These are phyloP conservation scores for Mycocentrospora acerina DNA, from an alignment of 2,329 filamentous ascomycete species.

Conservation along the genomic window DNA sequence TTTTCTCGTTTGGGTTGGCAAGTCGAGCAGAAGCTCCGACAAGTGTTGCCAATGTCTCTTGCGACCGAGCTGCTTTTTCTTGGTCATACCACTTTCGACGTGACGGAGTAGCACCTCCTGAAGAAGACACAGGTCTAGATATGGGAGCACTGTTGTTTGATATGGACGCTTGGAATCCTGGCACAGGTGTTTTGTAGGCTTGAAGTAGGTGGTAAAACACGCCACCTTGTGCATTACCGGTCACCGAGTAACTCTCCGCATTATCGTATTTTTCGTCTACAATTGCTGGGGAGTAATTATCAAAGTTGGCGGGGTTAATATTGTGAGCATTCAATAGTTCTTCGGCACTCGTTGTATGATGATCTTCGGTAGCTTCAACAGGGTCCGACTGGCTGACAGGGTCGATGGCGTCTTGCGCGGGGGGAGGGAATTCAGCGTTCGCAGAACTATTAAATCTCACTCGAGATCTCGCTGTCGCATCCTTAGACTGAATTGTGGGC, in stretches of 20 bases:
- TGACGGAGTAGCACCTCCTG: constrained; percentile 27
- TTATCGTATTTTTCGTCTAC: constrained; percentile 14
- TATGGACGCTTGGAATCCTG: constrained; percentile 16
- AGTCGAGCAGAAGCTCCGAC: constrained; percentile 31
- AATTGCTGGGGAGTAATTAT: constrained; percentile 3
- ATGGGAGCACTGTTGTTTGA: constrained; percentile 18
- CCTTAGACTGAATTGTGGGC: constrained; percentile 13
- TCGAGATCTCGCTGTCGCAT: constrained; percentile 14
- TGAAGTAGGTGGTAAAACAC: constrained; percentile 37
- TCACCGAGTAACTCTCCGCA: constrained; percentile 23
- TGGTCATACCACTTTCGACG: constrained; percentile 35
- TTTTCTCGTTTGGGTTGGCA: constrained; percentile 30
- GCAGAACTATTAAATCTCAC: constrained; percentile 34
- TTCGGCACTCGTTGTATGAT: constrained; percentile 21
- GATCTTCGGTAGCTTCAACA: constrained; percentile 10
- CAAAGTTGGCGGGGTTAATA: constrained; percentile 1
- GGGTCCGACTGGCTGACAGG: constrained; percentile 16
- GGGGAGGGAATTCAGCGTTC: constrained; percentile 20
- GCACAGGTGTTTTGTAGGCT: constrained; percentile 29
- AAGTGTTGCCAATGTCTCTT: constrained; percentile 33
- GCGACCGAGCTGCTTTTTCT: constrained; percentile 26
- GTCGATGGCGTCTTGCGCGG: constrained; percentile 12
- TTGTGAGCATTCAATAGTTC: constrained; percentile 25
- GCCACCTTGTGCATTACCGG: constrained; percentile 30
- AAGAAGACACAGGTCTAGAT: constrained; percentile 14